A percentile compares a stretch with the other conserved stretches of the same genome.
phyloP scores from a whole-genome alignment of 495 filamentous ascomycete genomes.

The Trichoderma erinaceum region DNA sequence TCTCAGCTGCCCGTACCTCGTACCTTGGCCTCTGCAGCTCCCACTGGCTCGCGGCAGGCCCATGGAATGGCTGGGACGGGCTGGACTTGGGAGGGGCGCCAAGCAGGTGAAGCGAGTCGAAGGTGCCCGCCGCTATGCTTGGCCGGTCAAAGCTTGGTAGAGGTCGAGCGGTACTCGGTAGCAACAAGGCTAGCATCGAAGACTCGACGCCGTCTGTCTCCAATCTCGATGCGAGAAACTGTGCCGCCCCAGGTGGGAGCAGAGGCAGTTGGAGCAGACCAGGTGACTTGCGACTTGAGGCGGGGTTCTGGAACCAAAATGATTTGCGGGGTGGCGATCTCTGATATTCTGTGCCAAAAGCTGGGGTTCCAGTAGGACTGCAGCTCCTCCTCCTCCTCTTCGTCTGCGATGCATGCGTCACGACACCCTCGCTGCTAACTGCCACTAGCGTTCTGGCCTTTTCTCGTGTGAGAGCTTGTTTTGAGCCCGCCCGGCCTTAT shows the following conservation, averaged over 20 bases:
- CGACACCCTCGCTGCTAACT: background rate
- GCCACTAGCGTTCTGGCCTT: background rate
- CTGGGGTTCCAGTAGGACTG: background rate
- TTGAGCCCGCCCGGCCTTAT: background rate
- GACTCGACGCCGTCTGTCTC: background rate
- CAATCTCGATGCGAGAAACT: constrained; percentile 4
- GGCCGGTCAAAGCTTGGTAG: background rate
- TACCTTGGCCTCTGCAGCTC: background rate
- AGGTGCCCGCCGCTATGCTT: constrained; percentile 12
- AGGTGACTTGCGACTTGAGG: constrained; percentile 7
- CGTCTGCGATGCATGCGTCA: background rate
- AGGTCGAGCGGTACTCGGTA: background rate
- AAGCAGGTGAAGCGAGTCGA: background rate
- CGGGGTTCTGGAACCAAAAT: constrained; percentile 8
- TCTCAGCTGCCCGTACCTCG: background rate
- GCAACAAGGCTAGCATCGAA: background rate
- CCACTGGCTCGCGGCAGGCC: background rate
- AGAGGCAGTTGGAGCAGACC: constrained; percentile 5
- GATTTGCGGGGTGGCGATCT: constrained; percentile 11
- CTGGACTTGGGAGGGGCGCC: background rate
- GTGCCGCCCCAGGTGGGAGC: background rate
- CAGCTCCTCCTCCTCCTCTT: background rate
- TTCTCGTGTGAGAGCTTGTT: background rate
- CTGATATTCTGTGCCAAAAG: background rate
- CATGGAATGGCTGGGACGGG: background rate